phyloP scores from a whole-genome alignment of 2,329 filamentous ascomycete species.

The Paradendryphiella salina region DNA sequence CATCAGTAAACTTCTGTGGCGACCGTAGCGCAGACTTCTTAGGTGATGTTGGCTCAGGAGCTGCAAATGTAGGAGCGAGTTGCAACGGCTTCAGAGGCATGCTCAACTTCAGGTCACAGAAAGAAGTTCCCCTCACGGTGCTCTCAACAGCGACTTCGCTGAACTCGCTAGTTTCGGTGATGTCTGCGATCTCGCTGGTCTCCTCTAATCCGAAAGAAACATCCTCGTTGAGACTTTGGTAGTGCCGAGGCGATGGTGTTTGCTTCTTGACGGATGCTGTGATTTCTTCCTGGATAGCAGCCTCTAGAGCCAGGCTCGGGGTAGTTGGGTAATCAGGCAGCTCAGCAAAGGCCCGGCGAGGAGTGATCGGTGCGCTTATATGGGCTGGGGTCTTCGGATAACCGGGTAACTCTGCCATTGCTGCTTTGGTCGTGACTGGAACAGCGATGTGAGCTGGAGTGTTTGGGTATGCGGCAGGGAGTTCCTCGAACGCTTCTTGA shows the following conservation, averaged over 20 bases:
- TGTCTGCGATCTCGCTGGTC: constrained; percentile 18
- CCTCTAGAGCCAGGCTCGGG: constrained; percentile 29
- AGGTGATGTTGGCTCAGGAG: constrained; percentile 26
- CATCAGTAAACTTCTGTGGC: constrained; percentile 35
- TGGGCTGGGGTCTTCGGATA: constrained; percentile 32
- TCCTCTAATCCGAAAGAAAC: constrained; percentile 16
- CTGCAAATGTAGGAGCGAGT: constrained; percentile 12
- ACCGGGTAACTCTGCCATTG: constrained; percentile 25
- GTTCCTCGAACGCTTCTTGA: constrained; percentile 22
- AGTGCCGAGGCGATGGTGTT: constrained; percentile 26
- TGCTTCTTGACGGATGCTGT: constrained; percentile 33
- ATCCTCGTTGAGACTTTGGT: constrained; percentile 13
- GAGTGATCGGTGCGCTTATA: constrained; percentile 25
- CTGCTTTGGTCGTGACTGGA: constrained; percentile 8
- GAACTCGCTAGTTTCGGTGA: constrained; percentile 20
- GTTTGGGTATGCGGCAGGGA: constrained; percentile 14
- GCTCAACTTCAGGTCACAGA: constrained; percentile 14
- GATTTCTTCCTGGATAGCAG: constrained; percentile 33
- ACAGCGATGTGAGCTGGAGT: constrained; percentile 18
- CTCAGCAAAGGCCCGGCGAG: constrained; percentile 27
- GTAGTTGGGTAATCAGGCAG: constrained; percentile 30
- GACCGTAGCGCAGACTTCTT: constrained; percentile 44
- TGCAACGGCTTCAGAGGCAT: constrained; percentile 24
- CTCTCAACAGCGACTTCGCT: constrained; percentile 19
- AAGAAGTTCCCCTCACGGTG: constrained; percentile 15